Evolutionary conservation across 2,329 filamentous ascomycete genomes (phyloP), one percentile per base, ranked within the genome.

Genomic region (Geosmithia morbida): DNA sequence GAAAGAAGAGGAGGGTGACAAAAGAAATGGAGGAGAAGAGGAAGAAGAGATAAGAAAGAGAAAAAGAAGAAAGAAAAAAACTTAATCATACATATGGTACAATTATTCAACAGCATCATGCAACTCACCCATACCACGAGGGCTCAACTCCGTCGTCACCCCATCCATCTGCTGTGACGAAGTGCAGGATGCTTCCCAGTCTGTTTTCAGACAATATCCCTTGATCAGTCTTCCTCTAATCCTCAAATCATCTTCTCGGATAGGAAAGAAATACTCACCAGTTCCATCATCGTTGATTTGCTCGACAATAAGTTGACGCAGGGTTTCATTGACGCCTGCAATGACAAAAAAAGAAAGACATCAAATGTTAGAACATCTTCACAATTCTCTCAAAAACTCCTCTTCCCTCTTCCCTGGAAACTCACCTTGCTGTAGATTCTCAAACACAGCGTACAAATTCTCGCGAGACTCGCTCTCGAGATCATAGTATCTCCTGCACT

Each of bases 221-320:
- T 57, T 51, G 58, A 51, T 51, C 51, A 47, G 41, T 20, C 19
- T 30, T 29, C 52, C 8, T n/a, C n/a, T n/a, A n/a, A n/a, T n/a
- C n/a, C 7, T 30, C 29, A 30, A 6, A 30, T 30, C 29, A 30
- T 30, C 29, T 7, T 30, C 7, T 30, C 22, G 8, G 8, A 26
- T 5, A 26, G 4, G 8, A 26, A 20, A 18, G 10, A 20, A n/a
- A 16, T 16, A 71, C 74, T 64, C 74, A 77, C 75, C 75, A 53
- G 75, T 77, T 53, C 64, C 74, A 47, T 79, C 75, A 46, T 79
- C 75, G 51, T 79, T 75, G 48, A 75, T 56, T 50, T 77, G 72
- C 45, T 79, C 75, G 16, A 77, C 68, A 42, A 74, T 65, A n/a
- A 83, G 61, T 44, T 64, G 65, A 39, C 66, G 67, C 55, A 85